Base-by-base conservation (phyloP, 371 early-diverging fungal species). In the Syncephalastrum monosporum region DNA sequence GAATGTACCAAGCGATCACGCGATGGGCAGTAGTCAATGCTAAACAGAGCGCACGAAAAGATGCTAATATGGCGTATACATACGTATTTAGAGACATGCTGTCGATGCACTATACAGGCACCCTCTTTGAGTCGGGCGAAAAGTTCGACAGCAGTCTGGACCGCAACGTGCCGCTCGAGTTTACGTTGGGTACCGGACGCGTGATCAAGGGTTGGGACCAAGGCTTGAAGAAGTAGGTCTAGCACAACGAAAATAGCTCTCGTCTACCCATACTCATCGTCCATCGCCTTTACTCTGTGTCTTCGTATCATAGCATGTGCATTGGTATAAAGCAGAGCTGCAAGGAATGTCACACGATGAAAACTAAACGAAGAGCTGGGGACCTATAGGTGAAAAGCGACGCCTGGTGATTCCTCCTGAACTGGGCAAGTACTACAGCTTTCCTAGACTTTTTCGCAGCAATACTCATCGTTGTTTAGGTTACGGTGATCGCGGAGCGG, bases 121-220 rank as follows among this genome's bases (percentile, higher is more conserved):
- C 85, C 13, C 68, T 91, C 19, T 88, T 89, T 60, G 75, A 78
- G 12, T 80, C 72, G 29, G 91, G 91, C 6, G 64, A 68, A 17
- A 82, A 90, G 72, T 94, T 94, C 64, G 94, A 94, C 66, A 86
- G 87, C 33, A 87, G 87, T 60, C 42, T 73, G 54, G 88, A 88
- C 60, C 82, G 95, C 53, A 68, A 76, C 50, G 69, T 80, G 44
- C 86, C 91, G 16, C 87, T 95, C 51, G 83, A 85, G 44, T 93
- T 93, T 63, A 77, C 72, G 5, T 71, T 94, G 15, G 90, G 91
- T 27, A 46, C 56, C 47, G 84, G 85, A 19, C 75, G 72, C 59
- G 88, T 88, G 5, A 88, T 88, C 58, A 76, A 84, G 65, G 88
- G 92, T 14, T 91, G 92, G 91, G 94, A 93, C 57, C 79, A 87